Base-by-base conservation (phyloP, 768 basidiomycete genomes). In the Collybia nuda region DNA sequence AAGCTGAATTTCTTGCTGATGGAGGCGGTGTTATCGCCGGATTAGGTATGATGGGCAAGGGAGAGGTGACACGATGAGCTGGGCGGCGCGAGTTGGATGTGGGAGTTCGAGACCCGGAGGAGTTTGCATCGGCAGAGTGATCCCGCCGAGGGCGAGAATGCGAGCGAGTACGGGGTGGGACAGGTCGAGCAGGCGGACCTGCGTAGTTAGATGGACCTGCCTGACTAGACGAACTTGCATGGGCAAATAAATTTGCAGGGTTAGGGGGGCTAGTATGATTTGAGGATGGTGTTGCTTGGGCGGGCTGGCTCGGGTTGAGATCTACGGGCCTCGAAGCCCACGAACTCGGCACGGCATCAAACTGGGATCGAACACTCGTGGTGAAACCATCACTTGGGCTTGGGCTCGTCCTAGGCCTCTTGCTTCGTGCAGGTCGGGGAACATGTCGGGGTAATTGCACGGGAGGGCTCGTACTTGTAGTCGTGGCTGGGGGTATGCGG, bases 251-350 rank as follows among this genome's bases (percentile, higher is more conserved):
- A 23, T 44, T 17, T 29, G 40, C 24, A 17, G 18, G 29, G 38
- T n/a, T 12, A 42, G 32, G 11, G n/a, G 29, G 46, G 22, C 26
- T 6, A 21, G 42, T 14, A 18, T 9, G 43, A 17, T 12, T 42
- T 8, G 46, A 46, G 32, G 44, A 47, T 7, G 32, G 14, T 32
- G 32, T 23, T 5, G 53, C 45, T 11, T 12, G 32, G 5, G 37
- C 49, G 17, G 57, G 55, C 15, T 53, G 44, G 6, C 55, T 54
- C 2, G 59, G 56, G 28, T 59, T 53, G 15, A 67, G 52, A 45
- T 64, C 64, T 8, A 61, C 59, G 11, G 64, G 63, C 22, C 57
- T 56, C 0, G 63, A 62, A 5, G 58, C 59, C 61, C 62, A 63
- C 4, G 56, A 60, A 17, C 50, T 55, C 5, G 60, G 58, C 8